Evolutionary conservation across 371 early-diverging fungal species (phyloP).

Genomic region (Lichtheimia ramosa): DNA sequence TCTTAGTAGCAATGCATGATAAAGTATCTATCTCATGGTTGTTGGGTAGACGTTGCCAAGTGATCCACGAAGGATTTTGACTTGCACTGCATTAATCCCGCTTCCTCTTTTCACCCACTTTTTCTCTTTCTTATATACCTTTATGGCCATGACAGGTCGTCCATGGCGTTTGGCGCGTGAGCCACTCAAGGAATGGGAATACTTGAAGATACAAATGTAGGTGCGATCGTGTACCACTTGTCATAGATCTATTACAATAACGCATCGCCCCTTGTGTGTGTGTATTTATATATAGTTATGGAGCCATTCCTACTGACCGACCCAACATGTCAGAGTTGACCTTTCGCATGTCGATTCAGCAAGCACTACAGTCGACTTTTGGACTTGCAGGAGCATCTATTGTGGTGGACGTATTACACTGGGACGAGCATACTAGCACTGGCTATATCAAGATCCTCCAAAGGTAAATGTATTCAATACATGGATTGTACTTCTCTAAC

Average conservation of each 20-base stretch:
- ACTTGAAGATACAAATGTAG: constrained; percentile 42
- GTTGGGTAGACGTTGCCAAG: too few relatives aligned
- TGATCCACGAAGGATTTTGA: neutral
- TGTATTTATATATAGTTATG: too few relatives aligned
- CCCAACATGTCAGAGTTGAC: constrained; percentile 36
- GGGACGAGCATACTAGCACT: constrained; percentile 29
- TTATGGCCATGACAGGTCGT: neutral
- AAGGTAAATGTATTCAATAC: constrained; percentile 23
- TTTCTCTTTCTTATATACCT: neutral
- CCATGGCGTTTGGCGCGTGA: constrained; percentile 7
- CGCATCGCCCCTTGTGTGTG: too few relatives aligned
- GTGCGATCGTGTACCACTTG: neutral
- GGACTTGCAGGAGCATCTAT: constrained; percentile 38
- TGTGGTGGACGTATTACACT: constrained; percentile 41
- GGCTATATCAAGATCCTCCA: constrained; percentile 43
- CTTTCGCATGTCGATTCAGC: constrained; percentile 48
- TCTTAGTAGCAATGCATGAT: too few relatives aligned
- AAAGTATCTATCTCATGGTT: too few relatives aligned
- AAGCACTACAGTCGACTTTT: constrained; percentile 36
- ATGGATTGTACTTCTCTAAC: neutral
- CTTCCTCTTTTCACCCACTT: neutral
- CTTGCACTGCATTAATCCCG: neutral
- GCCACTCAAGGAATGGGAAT: constrained; percentile 35
- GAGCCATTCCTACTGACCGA: constrained; percentile 7
- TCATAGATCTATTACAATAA: too few relatives aligned